Conservation (phyloP, 345 rosid species). For the Boechera stricta region DNA sequence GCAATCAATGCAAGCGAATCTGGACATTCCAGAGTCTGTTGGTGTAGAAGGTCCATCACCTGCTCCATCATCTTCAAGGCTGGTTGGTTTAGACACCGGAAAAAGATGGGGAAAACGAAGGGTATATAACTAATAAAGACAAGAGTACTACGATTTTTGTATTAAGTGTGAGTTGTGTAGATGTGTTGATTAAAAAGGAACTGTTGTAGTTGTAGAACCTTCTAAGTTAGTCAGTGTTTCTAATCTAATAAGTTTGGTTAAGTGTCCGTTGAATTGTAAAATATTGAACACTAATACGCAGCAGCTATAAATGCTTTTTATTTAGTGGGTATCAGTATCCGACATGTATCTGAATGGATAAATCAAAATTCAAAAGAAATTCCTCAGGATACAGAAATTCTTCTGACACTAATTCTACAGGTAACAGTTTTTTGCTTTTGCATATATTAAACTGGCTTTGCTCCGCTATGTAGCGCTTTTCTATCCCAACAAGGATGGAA, state of each 20-base stretch:
- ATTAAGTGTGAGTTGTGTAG: constrained; percentile 12
- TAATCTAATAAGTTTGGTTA: background rate
- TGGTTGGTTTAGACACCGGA: constrained; percentile 56
- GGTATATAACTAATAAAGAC: constrained; percentile 39
- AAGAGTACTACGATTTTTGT: background rate
- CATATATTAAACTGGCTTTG: too few species aligned
- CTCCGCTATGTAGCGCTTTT: constrained; percentile 67
- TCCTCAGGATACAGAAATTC: too few species aligned
- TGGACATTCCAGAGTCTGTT: constrained; percentile 90
- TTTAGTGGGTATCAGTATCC: background rate
- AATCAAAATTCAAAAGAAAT: too few species aligned
- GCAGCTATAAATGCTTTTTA: background rate
- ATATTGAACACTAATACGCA: background rate
- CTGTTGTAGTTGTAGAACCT: background rate
- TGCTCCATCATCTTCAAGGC: constrained; percentile 60
- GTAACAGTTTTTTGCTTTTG: too few species aligned
- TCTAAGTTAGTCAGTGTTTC: background rate
- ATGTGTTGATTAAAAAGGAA: constrained; percentile 18
- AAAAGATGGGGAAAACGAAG: constrained; percentile 66
- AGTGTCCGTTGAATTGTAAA: background rate
- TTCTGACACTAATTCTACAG: too few species aligned
- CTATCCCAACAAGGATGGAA: constrained; percentile 75
- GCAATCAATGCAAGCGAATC: constrained; percentile 58
- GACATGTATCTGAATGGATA: background rate
- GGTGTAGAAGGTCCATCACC: constrained; percentile 67